Conservation (phyloP, 2,329 filamentous ascomycete species). For the Colletotrichum neosansevieriae region DNA sequence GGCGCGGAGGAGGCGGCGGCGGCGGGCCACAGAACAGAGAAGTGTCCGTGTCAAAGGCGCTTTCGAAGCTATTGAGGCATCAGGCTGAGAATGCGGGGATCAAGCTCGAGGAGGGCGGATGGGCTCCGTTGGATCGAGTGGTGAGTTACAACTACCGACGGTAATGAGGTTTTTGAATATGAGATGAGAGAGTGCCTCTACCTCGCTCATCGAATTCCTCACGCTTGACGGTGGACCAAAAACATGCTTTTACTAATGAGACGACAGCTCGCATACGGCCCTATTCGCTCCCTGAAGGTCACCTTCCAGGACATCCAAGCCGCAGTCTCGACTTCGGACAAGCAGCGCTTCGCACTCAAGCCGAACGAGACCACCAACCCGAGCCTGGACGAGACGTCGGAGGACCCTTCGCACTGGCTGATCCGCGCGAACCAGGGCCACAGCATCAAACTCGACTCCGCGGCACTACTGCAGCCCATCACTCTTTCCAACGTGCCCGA, state of each 20-base stretch:
- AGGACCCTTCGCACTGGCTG: constrained; percentile 75
- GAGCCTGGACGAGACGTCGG: constrained; percentile 46
- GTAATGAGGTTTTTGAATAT: not conserved
- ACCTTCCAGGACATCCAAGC: constrained; percentile 79
- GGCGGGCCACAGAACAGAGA: constrained; percentile 54
- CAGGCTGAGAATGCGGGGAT: constrained; percentile 69
- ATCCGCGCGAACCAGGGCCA: constrained; percentile 98
- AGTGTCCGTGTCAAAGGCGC: constrained; percentile 63
- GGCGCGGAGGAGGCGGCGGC: constrained; percentile 44
- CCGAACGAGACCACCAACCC: constrained; percentile 55
- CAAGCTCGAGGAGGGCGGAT: constrained; percentile 69
- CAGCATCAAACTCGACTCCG: constrained; percentile 80
- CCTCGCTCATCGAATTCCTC: too few relatives aligned
- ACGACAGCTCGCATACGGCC: constrained; percentile 63
- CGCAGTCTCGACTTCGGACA: constrained; percentile 82
- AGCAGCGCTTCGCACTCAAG: constrained; percentile 89
- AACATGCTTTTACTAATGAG: not conserved
- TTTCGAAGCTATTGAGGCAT: constrained; percentile 67
- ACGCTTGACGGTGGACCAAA: constrained; percentile 11
- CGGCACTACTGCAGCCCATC: constrained; percentile 77
- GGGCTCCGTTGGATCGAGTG: constrained; percentile 68
- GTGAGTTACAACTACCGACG: constrained; percentile 56
- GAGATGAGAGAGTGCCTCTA: not conserved
- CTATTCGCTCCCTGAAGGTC: constrained; percentile 76
- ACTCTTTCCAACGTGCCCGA: constrained; percentile 72